These are phyloP conservation scores for Blastomyces gilchristii DNA, from an alignment of 2,329 filamentous ascomycete species.

Conservation along the genomic window DNA sequence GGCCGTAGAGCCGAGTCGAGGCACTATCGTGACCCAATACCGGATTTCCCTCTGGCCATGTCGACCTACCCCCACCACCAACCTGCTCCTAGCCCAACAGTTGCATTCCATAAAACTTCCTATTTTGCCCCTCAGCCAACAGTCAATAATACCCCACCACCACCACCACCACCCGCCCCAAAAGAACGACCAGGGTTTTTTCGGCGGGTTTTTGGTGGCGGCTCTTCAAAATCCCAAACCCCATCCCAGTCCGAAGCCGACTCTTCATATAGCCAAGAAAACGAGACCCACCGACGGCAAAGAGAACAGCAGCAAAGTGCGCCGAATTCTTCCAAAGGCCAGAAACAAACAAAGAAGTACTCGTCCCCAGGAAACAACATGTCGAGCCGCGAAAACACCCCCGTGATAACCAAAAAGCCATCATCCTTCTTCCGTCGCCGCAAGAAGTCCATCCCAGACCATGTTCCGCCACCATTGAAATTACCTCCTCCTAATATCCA, in stretches of 20 bases:
- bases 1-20: conserved; percentile 24
- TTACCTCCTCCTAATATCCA: conserved; percentile 37
- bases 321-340: conserved; percentile 18
- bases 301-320: conserved; percentile 11
- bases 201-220: conserved; percentile 67
- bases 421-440: conserved; percentile 89
- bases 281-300: conserved; percentile 4
- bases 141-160: conserved; percentile 22
- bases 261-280: conserved; percentile 8
- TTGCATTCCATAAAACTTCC: conserved; percentile 41
- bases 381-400: conserved; percentile 26
- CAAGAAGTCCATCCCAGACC: conserved; percentile 72
- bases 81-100: conserved; percentile 44
- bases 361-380: conserved; percentile 17
- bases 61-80: conserved; percentile 37
- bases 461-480: conserved; percentile 48
- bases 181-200: conserved; percentile 83
- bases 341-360: conserved; percentile 21
- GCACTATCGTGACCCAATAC: conserved; percentile 19
- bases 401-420: conserved; percentile 69
- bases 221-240: conserved; percentile 49
- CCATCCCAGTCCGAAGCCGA: conserved; percentile 12
- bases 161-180: conserved; percentile 17
- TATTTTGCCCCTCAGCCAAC: conserved; percentile 29
- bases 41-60: conserved; percentile 31